Percentiles rank a stretch among this genome's conserved stretches.
These are phyloP conservation scores for Leishmania mexicana DNA, from an alignment of 208 protist genomes.

Conservation along the genomic window DNA sequence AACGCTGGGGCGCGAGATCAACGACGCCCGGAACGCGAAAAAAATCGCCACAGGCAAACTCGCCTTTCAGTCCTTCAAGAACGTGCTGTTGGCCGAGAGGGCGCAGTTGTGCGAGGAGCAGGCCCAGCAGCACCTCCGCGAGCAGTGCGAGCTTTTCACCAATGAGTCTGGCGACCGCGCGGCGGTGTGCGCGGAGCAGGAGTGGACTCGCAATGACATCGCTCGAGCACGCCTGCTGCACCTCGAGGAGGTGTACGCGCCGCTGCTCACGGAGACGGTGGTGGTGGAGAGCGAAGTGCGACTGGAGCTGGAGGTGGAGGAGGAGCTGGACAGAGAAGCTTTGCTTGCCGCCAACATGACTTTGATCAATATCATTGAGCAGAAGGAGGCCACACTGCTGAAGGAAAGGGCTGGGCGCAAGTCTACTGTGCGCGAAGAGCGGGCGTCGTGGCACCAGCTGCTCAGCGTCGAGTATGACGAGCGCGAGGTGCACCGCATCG, in stretches of 20 bases:
- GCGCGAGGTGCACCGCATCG: conserved; percentile 30
- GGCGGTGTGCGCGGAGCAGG: conserved; percentile 45
- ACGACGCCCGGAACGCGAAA: conserved; percentile 34
- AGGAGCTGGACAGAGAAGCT: conserved; percentile 24
- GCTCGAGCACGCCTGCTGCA: conserved; percentile 11
- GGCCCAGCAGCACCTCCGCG: conserved; percentile 21
- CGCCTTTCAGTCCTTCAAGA: conserved; percentile 41
- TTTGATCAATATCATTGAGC: conserved; percentile 4
- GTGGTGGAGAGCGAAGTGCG: conserved; percentile 5
- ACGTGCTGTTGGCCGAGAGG: conserved; percentile 36
- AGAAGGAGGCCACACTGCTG: conserved; percentile 11
- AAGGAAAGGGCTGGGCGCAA: conserved; percentile 21
- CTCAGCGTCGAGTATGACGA: conserved; percentile 17
- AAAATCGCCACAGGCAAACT: conserved; percentile 41
- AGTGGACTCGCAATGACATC: conserved; percentile 20
- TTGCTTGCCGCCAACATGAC: not conserved
- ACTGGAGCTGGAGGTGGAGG: conserved; percentile 31
- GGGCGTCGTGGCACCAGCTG: conserved; percentile 24
- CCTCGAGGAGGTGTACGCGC: conserved; percentile 14
- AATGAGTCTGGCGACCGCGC: conserved; percentile 43
- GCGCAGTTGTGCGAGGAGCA: conserved; percentile 42
- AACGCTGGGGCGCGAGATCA: conserved; percentile 55
- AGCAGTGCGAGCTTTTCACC: conserved; percentile 25
- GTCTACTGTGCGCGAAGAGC: conserved; percentile 20
- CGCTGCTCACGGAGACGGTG: conserved; percentile 3